Conservation (phyloP, 805 yeast genomes). For the Cyberlindnera amylophila region DNA sequence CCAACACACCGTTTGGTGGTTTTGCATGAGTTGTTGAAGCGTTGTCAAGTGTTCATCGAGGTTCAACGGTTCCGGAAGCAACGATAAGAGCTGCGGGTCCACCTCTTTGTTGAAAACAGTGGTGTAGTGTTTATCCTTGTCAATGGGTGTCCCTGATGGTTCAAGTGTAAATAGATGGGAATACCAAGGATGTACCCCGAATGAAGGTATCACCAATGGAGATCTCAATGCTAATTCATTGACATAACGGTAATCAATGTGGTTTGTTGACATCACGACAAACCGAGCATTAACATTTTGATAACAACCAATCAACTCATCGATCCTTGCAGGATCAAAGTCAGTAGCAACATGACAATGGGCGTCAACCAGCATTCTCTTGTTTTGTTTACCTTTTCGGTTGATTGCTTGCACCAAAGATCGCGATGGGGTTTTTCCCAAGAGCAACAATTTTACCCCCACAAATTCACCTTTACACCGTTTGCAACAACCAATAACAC, state of each 20-base stretch:
- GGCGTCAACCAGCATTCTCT: conserved; percentile 27
- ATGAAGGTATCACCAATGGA: conserved; percentile 37
- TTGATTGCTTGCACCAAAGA: neutral
- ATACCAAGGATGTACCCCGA: conserved; percentile 94
- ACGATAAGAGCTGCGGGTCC: conserved; percentile 35
- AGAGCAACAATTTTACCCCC: neutral
- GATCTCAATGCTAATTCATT: conserved; percentile 21
- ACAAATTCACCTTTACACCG: neutral
- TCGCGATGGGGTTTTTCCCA: neutral
- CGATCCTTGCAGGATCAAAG: conserved; percentile 6
- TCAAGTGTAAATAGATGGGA: conserved; percentile 52
- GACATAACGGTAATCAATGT: conserved; percentile 33
- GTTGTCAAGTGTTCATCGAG: conserved; percentile 33
- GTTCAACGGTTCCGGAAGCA: conserved; percentile 59
- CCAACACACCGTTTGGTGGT: conserved; percentile 37
- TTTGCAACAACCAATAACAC: neutral
- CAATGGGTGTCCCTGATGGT: conserved; percentile 1
- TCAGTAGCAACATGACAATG: conserved; percentile 34
- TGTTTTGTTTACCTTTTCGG: neutral
- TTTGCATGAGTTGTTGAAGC: conserved; percentile 13
- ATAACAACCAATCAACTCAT: conserved; percentile 3
- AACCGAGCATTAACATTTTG: conserved; percentile 9
- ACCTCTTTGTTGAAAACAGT: conserved; percentile 41
- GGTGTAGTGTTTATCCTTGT: conserved; percentile 54
- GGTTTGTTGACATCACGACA: conserved; percentile 47